Evolutionary conservation across 192 early-diverging fungal species (phyloP).

Genomic region (Backusella macrospora): DNA sequence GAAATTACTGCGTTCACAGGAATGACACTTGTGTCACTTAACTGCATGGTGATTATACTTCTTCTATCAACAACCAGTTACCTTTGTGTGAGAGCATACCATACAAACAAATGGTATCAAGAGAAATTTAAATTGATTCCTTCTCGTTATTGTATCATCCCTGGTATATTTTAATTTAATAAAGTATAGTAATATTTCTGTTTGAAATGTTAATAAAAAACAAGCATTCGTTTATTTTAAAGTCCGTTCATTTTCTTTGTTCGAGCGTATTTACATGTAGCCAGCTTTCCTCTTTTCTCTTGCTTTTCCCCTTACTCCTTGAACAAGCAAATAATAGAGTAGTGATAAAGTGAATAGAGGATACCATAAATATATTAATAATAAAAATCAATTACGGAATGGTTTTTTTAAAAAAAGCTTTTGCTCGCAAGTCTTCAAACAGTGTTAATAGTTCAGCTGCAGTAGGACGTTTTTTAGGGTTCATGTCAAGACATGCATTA

Average conservation of each 20-base stretch:
- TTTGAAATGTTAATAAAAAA: not conserved
- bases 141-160: slow-evolving; percentile 22
- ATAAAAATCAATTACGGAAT: no score
- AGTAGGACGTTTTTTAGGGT: not conserved
- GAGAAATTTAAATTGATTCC: slow-evolving; percentile 2
- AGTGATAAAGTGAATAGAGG: not conserved
- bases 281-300: not conserved
- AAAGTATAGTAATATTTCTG: not conserved
- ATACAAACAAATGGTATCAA: slow-evolving; percentile 31
- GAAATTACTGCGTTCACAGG: slow-evolving; percentile 32
- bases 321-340: not conserved
- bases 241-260: not conserved
- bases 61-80: slow-evolving; percentile 8
- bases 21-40: slow-evolving; percentile 22
- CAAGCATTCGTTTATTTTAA: not conserved
- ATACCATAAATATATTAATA: no score
- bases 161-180: not conserved
- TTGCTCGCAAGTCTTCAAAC: not conserved
- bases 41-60: not conserved
- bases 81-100: slow-evolving; percentile 23
- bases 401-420: not conserved
- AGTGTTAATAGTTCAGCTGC: not conserved
- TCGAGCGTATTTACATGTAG: not conserved
- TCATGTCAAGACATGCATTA: not conserved
- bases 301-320: not conserved